Base-by-base conservation (phyloP, 106 monocot species). In the Apostasia ramifera region DNA sequence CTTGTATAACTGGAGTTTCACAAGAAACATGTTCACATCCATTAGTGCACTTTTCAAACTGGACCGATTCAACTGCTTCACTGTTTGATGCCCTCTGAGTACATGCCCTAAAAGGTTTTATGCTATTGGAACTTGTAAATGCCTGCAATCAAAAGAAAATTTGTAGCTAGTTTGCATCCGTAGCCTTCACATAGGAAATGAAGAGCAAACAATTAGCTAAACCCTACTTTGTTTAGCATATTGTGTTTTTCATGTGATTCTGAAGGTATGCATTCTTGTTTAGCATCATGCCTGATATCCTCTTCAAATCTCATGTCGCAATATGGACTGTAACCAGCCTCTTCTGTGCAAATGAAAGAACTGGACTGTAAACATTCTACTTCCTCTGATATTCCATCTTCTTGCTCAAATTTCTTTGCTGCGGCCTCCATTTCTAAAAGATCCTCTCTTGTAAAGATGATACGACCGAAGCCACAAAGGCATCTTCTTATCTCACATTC, bases 251-350 rank as follows among this genome's bases (percentile, higher is more conserved):
- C 47, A 70, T 46, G 1, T 47, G 76, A 61, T 4, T 43, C 8
- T 66, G 52, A 71, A 70, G 43, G 53, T 7, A 53, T 41, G 56
- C 53, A 49, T 52, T 46, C 71, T 75, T 57, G 5, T 56, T 42
- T 43, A 68, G 57, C 47, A 14, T 68, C 67, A 76, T 49, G 12
- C 45, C 52, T 39, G 42, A 63, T 26, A 70, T 14, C 39, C 39
- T 52, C 59, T 44, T 68, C 63, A 63, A 73, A 68, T 57, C 73
- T 75, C 47, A 88, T 76, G 47, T 75, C 56, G 46, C 79, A 77
- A 67, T 88, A 88, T 47, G 84, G 79, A 68, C 5, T 15, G 56
- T 84, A 84, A 50, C 81, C 76, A 44, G 67, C 60, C 50, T 80
- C 75, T 39, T 74, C 67, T n/a, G 47, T 12, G 70, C 63, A 63